Percentiles rank a stretch among this genome's conserved stretches.
Conservation (phyloP, 2,329 filamentous ascomycete species). For the Penicillium sp. region DNA sequence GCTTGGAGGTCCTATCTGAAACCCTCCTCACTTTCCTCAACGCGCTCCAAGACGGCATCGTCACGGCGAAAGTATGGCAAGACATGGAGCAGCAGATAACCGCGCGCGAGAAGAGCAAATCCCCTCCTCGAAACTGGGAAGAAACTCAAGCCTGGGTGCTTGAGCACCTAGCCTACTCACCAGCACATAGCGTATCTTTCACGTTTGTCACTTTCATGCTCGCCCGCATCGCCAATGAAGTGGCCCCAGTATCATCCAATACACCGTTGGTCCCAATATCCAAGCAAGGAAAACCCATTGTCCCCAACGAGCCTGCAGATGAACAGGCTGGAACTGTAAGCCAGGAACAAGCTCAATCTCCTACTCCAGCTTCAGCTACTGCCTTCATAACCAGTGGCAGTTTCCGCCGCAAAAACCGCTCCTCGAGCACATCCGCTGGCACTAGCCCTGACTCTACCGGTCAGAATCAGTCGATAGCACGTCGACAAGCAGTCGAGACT, state of each 20-base stretch:
- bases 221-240: constrained; percentile 55
- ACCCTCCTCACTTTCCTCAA: constrained; percentile 71
- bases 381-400: constrained; percentile 30
- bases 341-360: constrained; percentile 8
- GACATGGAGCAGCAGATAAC: constrained; percentile 60
- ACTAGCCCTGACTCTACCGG: not conserved
- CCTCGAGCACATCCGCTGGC: constrained; percentile 27
- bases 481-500: constrained; percentile 58
- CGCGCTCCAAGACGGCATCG: constrained; percentile 74
- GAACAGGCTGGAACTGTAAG: constrained; percentile 3
- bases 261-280: not conserved
- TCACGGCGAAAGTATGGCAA: constrained; percentile 68
- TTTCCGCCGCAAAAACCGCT: constrained; percentile 29
- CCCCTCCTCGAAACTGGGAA: constrained; percentile 47
- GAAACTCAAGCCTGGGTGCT: constrained; percentile 63
- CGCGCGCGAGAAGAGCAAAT: constrained; percentile 50
- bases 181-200: constrained; percentile 83
- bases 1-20: constrained; percentile 71
- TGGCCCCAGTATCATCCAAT: constrained; percentile 42
- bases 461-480: constrained; percentile 48
- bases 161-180: constrained; percentile 68
- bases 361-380: constrained; percentile 23
- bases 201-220: constrained; percentile 82
- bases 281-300: constrained; percentile 4
- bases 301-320: constrained; percentile 1